Evolutionary conservation across 805 yeast genomes (phyloP), one percentile per base, ranked within the genome.

Genomic region (Candida silvicultrix): DNA sequence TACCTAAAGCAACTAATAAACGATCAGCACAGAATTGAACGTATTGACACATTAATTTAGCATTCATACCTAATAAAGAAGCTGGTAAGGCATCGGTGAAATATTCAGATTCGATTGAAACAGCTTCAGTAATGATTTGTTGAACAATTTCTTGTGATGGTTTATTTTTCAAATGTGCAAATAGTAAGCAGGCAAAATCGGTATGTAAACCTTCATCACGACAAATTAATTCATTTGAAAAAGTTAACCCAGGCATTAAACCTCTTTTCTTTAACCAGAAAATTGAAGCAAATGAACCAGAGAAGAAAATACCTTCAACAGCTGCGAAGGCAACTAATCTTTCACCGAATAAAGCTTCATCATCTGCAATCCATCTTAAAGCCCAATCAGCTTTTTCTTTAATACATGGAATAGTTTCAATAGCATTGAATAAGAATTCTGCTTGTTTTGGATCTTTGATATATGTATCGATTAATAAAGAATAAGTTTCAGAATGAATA

Each of bases 251-350:
- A 34, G 99, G 98, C 99, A 92, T 92, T 65, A 92, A 76, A 66
- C 99, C 99, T 70, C 97, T 85, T 81, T 92, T 92, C 81, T 94
- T 92, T 64, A 92, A 81, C 99, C 99, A 92, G 76, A 92, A 92
- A 65, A 92, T 89, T 45, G 98, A 89, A 43, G 99, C 99, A 66
- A 92, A 92, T 3, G 98, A 94, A 53, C 99, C 99, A 40, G 95
- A 85, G 78, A 92, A 92, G 83, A 92, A 92, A 53, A 94, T 88
- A 74, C 99, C 99, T 74, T 92, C 99, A 49, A 92, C 96, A 51
- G 99, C 97, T 52, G 98, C 98, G 64, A 94, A 92, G 18, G 99
- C 99, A 51, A 94, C 95, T 61, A 92, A 79, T 68, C 99, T 85
- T 78, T 92, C 98, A 59, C 83, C 97, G 61, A 89, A 92, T 56